Evolutionary conservation across 2,329 filamentous ascomycete genomes (phyloP).

Genomic region (Ophiocordyceps robertsii): DNA sequence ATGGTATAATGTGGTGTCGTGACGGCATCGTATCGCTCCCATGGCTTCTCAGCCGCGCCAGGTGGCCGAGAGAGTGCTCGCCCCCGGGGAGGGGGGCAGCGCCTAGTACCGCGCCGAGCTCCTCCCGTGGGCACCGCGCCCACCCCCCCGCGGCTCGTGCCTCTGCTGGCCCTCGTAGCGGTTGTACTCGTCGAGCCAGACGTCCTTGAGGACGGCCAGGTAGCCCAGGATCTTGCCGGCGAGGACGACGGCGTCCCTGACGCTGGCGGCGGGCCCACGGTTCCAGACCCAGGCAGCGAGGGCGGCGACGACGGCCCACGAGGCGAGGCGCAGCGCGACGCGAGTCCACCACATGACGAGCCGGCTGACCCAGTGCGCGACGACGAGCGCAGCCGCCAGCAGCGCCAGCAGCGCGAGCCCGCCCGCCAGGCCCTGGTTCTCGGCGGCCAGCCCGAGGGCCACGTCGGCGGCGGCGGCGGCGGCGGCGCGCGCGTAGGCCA

Average conservation of each 20-base stretch:
- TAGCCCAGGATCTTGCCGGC: constrained; percentile 31
- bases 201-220: constrained; percentile 32
- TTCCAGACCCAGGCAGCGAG: constrained; percentile 46
- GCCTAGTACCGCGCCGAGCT: not conserved
- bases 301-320: constrained; percentile 48
- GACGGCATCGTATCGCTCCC: too few species aligned
- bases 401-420: constrained; percentile 18
- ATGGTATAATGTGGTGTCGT: too few species aligned
- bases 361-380: constrained; percentile 59
- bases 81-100: too few species aligned
- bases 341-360: constrained; percentile 65
- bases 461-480: constrained; percentile 29
- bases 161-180: constrained; percentile 37
- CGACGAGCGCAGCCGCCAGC: constrained; percentile 42
- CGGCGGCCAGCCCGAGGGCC: constrained; percentile 16
- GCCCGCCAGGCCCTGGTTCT: constrained; percentile 19
- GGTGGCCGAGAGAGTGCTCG: too few species aligned
- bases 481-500: constrained; percentile 14
- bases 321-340: constrained; percentile 46
- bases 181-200: constrained; percentile 45
- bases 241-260: constrained; percentile 39
- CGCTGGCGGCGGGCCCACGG: constrained; percentile 51
- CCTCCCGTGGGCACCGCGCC: not conserved
- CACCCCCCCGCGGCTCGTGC: constrained; percentile 4
- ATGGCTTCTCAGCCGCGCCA: too few species aligned